Evolutionary conservation across 2,329 filamentous ascomycete species (phyloP), one percentile per base, ranked within the genome.

Genomic region (Mariannaea sp.): DNA sequence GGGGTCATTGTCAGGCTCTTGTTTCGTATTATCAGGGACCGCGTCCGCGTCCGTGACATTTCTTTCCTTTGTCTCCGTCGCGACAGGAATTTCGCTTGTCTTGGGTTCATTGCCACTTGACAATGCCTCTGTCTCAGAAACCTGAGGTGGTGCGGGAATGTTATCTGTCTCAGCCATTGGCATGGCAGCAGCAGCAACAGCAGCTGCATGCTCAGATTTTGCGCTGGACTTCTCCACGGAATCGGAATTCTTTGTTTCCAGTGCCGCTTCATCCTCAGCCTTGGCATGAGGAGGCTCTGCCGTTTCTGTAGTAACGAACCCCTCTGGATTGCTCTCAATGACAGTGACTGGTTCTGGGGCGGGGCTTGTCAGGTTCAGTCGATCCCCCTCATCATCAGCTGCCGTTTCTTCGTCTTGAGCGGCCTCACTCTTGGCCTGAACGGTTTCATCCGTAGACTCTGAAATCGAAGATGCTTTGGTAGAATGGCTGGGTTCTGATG

Each of bases 381-480:
- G 40, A 16, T 60, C 53, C 29, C 46, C 49, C 3, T 39, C 48
- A 7, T 49, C 49, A 12, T 58, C n/a, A n/a, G n/a, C n/a, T n/a
- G n/a, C 43, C 45, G 61, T 47, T 14, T 59, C 45, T 7, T 65
- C 58, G 14, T 67, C 64, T 4, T 30, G 24, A 4, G 39, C 49
- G 39, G 61, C 50, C 7, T 67, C 61, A 19, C 42, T 49, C 49
- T 72, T 70, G 9, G 71, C 75, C 39, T 75, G 74, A 2, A 82
- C 68, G 4, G 83, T 85, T 64, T 84, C 82, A 53, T 86, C 80
- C 2, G 83, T 86, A 2, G 80, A 82, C 55, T 85, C 84, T 5
- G 83, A 86, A 8, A 87, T 66, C 0, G 84, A 87, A 0, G 83
- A 87, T 4, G 84, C 84, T 60, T 81, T 83, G 6, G 84, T 87